phyloP scores from a whole-genome alignment of 108 stramenopile species.

The Epithemia pelagica region DNA sequence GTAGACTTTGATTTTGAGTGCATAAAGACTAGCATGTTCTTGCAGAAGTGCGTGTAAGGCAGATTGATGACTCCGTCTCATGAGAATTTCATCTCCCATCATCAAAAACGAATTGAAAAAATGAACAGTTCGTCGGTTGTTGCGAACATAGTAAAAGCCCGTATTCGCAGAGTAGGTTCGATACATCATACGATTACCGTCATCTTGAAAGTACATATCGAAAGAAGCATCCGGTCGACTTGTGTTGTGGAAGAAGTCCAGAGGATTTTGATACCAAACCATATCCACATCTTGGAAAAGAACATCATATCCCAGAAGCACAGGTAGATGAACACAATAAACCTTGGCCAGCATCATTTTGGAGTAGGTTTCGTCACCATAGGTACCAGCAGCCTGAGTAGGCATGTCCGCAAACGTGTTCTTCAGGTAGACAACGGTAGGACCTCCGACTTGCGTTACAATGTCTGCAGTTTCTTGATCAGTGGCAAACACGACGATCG shows the following conservation, averaged over 20 bases:
- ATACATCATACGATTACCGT: slow-evolving; percentile 29
- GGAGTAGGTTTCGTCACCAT: slow-evolving; percentile 56
- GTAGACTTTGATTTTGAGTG: slow-evolving; percentile 58
- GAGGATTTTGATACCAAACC: slow-evolving; percentile 54
- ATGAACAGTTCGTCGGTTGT: slow-evolving; percentile 52
- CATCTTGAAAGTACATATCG: slow-evolving; percentile 72
- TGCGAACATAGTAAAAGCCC: slow-evolving; percentile 69
- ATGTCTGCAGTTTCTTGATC: slow-evolving; percentile 67
- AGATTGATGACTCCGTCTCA: slow-evolving; percentile 55
- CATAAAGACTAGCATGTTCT: slow-evolving; percentile 60
- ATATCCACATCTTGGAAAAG: slow-evolving; percentile 85
- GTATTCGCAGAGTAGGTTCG: slow-evolving; percentile 18
- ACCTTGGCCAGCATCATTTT: slow-evolving; percentile 78
- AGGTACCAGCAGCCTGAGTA: slow-evolving; percentile 35
- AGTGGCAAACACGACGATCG: slow-evolving; percentile 74
- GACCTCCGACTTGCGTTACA: slow-evolving; percentile 53
- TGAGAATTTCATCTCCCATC: slow-evolving; percentile 52
- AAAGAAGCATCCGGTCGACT: slow-evolving; percentile 3
- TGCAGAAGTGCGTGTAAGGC: slow-evolving; percentile 49
- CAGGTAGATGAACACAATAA: slow-evolving; percentile 45
- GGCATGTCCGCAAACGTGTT: slow-evolving; percentile 40
- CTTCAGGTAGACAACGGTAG: slow-evolving; percentile 45
- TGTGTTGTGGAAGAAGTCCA: slow-evolving; percentile 42
- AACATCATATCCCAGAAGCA: slow-evolving; percentile 63
- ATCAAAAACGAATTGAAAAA: slow-evolving; percentile 56